Percentiles rank a stretch among this genome's conserved stretches.
Evolutionary conservation across 2,329 filamentous ascomycete species (phyloP).

Genomic region (Botrytis galanthina): DNA sequence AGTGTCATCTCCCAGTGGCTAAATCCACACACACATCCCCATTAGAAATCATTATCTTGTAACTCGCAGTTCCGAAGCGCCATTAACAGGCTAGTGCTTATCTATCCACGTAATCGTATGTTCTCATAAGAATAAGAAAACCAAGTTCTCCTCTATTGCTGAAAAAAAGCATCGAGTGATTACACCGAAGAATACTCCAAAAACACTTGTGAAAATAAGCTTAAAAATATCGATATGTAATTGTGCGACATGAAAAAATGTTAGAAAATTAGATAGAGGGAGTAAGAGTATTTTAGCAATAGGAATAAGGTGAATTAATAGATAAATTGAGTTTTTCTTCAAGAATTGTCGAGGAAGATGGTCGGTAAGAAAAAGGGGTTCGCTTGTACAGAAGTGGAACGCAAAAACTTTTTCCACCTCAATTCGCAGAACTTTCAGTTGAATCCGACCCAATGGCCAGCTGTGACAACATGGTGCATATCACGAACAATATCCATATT

Average conservation of each 20-base stretch:
- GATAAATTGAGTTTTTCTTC: not conserved
- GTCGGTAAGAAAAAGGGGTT: constrained; percentile 16
- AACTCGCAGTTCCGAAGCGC: not conserved
- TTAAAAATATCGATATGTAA: not conserved
- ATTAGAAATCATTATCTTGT: not conserved
- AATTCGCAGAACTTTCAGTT: not conserved
- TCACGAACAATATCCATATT: not conserved
- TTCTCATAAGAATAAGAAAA: not conserved
- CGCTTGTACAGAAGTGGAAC: constrained; percentile 3
- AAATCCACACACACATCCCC: not conserved
- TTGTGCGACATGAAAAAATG: not conserved
- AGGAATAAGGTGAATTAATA: not conserved
- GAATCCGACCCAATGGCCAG: not conserved
- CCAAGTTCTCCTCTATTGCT: not conserved
- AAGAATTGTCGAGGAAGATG: not conserved
- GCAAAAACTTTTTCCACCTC: not conserved
- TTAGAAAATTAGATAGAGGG: not conserved
- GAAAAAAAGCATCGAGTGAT: not conserved
- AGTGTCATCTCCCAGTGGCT: not conserved
- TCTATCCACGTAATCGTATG: not conserved
- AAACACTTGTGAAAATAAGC: too few relatives aligned
- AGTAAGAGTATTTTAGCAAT: not conserved
- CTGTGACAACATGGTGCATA: not conserved
- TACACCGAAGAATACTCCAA: not conserved
- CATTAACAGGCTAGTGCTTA: not conserved